A percentile compares a stretch with the other conserved stretches of the same genome.
These are phyloP conservation scores for Trichoderma sp. DNA, from an alignment of 2,329 filamentous ascomycete species.

Conservation along the genomic window DNA sequence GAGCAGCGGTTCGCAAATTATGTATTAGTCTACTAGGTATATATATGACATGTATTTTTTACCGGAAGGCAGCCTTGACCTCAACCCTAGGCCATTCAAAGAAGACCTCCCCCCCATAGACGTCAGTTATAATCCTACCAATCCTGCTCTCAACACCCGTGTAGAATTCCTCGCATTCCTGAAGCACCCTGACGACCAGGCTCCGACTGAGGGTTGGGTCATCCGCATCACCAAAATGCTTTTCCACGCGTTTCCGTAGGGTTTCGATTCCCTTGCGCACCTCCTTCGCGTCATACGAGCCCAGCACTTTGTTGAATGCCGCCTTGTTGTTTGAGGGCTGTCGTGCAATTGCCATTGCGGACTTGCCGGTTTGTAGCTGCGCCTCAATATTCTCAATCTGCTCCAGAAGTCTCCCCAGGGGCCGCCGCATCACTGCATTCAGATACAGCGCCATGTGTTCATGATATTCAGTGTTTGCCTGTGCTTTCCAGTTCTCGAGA, in stretches of 20 bases:
- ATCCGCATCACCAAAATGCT: slow-evolving; percentile 91
- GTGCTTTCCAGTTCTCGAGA: slow-evolving; percentile 77
- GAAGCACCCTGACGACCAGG: slow-evolving; percentile 56
- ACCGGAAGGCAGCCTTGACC: slow-evolving; percentile 56
- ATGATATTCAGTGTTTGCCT: slow-evolving; percentile 71
- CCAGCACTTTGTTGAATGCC: slow-evolving; percentile 81
- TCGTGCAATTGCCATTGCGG: slow-evolving; percentile 62
- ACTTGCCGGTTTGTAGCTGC: slow-evolving; percentile 58
- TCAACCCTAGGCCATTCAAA: slow-evolving; percentile 65
- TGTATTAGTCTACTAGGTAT: background rate
- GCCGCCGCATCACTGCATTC: slow-evolving; percentile 80
- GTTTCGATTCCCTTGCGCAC: slow-evolving; percentile 86
- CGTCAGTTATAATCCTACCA: slow-evolving; percentile 56
- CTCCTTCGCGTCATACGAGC: slow-evolving; percentile 77
- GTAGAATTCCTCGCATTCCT: slow-evolving; percentile 62
- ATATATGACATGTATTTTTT: background rate
- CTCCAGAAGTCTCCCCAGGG: slow-evolving; percentile 85
- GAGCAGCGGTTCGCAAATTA: background rate
- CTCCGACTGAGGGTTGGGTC: slow-evolving; percentile 62
- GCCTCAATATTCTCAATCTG: slow-evolving; percentile 87
- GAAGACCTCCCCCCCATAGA: slow-evolving; percentile 62
- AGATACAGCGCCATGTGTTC: slow-evolving; percentile 89
- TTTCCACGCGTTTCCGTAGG: slow-evolving; percentile 87
- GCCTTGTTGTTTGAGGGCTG: slow-evolving; percentile 80
- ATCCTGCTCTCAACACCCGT: slow-evolving; percentile 60